phyloP scores from a whole-genome alignment of 768 basidiomycete genomes.

The Lactarius pseudohatsudake region DNA sequence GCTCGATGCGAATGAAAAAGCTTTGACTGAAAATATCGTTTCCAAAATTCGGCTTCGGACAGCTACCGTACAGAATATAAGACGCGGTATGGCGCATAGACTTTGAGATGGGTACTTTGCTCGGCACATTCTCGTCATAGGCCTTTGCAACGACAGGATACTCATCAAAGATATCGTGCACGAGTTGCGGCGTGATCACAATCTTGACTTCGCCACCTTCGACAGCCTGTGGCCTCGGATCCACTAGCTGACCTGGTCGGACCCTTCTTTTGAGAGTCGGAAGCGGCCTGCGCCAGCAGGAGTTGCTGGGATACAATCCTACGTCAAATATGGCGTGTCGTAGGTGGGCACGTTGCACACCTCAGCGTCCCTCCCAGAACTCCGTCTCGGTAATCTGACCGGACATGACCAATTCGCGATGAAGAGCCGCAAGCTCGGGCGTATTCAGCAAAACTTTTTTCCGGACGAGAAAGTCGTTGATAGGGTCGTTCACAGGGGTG shows the following conservation, averaged over 20 bases:
- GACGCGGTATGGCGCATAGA: background rate
- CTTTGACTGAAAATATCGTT: slow-evolving; percentile 93
- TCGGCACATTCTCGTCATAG: slow-evolving; percentile 90
- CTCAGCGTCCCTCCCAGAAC: slow-evolving; percentile 97
- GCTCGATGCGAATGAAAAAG: slow-evolving; percentile 95
- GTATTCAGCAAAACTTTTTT: slow-evolving; percentile 79
- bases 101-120: slow-evolving; percentile 51
- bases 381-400: slow-evolving; percentile 88
- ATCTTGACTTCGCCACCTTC: slow-evolving; percentile 88
- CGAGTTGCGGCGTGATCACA: slow-evolving; percentile 85
- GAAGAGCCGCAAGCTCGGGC: slow-evolving; percentile 75
- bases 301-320: slow-evolving; percentile 54
- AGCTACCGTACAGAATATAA: slow-evolving; percentile 49
- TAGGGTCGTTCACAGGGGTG: slow-evolving; percentile 61
- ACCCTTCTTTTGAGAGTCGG: slow-evolving; percentile 75
- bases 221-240: slow-evolving; percentile 81
- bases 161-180: slow-evolving; percentile 96
- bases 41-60: slow-evolving; percentile 92
- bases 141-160: slow-evolving; percentile 94
- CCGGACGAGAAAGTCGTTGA: slow-evolving; percentile 68
- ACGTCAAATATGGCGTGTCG: slow-evolving; percentile 32
- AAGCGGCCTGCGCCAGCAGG: slow-evolving; percentile 69
- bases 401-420: slow-evolving; percentile 83
- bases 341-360: slow-evolving; percentile 42
- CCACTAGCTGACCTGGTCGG: slow-evolving; percentile 82